These are phyloP conservation scores for Aphanomyces cochlioides DNA, from an alignment of 352 stramenopile genomes.

Conservation along the genomic window DNA sequence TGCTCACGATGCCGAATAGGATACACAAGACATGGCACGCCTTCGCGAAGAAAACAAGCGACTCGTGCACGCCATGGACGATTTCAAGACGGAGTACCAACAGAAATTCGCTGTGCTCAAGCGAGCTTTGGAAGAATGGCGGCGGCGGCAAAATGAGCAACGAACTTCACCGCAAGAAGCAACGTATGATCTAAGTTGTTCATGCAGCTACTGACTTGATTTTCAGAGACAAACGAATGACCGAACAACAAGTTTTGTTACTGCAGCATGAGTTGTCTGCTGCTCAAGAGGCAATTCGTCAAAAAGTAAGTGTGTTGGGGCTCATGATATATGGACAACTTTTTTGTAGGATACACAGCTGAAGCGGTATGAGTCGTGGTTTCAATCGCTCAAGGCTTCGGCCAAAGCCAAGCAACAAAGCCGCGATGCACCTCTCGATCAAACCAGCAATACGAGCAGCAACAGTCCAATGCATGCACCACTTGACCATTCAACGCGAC, in stretches of 20 bases:
- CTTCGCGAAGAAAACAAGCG: slow-evolving; percentile 57
- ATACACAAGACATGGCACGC: slow-evolving; percentile 2
- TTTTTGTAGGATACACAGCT: slow-evolving; percentile 58
- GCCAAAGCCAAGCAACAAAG: slow-evolving; percentile 79
- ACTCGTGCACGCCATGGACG: slow-evolving; percentile 76
- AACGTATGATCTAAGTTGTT: neutral
- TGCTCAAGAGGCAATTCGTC: slow-evolving; percentile 1
- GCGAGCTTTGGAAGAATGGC: slow-evolving; percentile 83
- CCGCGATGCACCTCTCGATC: slow-evolving; percentile 22
- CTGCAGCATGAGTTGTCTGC: slow-evolving; percentile 15
- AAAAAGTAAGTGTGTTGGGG: neutral
- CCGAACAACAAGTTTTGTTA: slow-evolving; percentile 5
- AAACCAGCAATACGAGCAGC: neutral
- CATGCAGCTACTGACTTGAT: neutral
- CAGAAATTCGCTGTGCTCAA: slow-evolving; percentile 90
- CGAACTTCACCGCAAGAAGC: neutral
- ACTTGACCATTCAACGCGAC: neutral
- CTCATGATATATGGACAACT: slow-evolving; percentile 1
- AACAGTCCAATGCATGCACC: neutral
- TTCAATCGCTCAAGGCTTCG: slow-evolving; percentile 75
- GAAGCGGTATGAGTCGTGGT: slow-evolving; percentile 84
- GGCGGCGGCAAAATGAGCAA: slow-evolving; percentile 47
- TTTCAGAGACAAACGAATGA: neutral
- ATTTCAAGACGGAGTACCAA: slow-evolving; percentile 83
- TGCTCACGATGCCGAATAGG: slow-evolving; percentile 7